Evolutionary conservation across 2,329 filamentous ascomycete genomes (phyloP), one percentile per base, ranked within the genome.

Genomic region (Colletotrichum simmondsii): DNA sequence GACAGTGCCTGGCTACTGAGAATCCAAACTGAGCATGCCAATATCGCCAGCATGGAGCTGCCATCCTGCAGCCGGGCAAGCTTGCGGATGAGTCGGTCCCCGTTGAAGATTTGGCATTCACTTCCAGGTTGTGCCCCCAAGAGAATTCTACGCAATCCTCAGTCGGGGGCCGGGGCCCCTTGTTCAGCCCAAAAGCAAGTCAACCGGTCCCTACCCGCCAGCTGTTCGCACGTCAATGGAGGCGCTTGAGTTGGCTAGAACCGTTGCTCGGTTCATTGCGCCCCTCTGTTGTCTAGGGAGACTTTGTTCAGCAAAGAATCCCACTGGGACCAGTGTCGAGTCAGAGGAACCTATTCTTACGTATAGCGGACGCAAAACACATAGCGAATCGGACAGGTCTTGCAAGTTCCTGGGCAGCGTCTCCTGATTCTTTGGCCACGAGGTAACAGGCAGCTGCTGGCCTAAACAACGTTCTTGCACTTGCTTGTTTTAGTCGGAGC

Each of bases 171-270:
- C 28, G 22, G 26, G 11, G n/a, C n/a, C 60, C 54, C 62, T 46
- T 16, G 60, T 54, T 22, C 32, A 54, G 12, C 54, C 49, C 28
- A 49, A 22, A 32, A n/a, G 32, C 37, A 56, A 32, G 46, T 35
- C 42, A 53, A 67, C n/a, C 19, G 30, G 26, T 32, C 37, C 26
- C 52, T 19, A 32, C 30, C 24, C 53, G 58, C 69, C 58, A 72
- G 49, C 28, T 72, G 65, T 59, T 53, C 65, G 53, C 65, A 71
- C 35, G 22, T 68, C 58, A 52, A 60, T 60, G 58, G 70, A 64
- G 65, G 66, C 69, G 52, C 62, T 53, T 46, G 42, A 54, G 62
- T 54, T 49, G 10, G 19, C 28, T 19, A 19, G 66, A 24, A 46
- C 59, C 35, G 58, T 53, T 58, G 53, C 19, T 53, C 67, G 60